phyloP scores from a whole-genome alignment of 1,139 yeast species.

The Lodderomyces theae region DNA sequence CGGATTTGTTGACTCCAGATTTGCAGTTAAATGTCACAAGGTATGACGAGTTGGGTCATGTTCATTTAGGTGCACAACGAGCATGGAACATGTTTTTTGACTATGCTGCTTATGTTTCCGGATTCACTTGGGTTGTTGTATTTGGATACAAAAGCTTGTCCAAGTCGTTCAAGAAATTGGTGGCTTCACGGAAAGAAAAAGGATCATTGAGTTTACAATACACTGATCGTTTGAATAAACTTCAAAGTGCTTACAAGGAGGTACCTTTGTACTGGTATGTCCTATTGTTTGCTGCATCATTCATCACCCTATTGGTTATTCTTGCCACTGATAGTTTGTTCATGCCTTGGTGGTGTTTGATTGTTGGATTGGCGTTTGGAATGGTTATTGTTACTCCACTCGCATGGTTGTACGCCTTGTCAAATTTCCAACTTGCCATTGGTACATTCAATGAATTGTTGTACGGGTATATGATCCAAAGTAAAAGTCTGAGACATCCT shows the following conservation, averaged over 20 bases:
- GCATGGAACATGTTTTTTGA: constrained; percentile 53
- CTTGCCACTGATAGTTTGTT: constrained; percentile 39
- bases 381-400: constrained; percentile 47
- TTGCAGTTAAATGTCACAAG: constrained; percentile 37
- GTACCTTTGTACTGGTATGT: constrained; percentile 46
- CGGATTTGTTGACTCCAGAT: constrained; percentile 30
- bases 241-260: constrained; percentile 36
- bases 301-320: constrained; percentile 32
- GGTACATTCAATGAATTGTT: constrained; percentile 52
- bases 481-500: constrained; percentile 35
- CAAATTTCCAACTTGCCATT: constrained; percentile 51
- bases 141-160: constrained; percentile 30
- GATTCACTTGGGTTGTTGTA: constrained; percentile 45
- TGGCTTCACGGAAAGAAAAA: constrained; percentile 10
- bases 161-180: constrained; percentile 16
- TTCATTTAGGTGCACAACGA: constrained; percentile 43
- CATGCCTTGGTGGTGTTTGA: constrained; percentile 50
- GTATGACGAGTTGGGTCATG: constrained; percentile 37
- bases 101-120: constrained; percentile 50
- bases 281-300: constrained; percentile 32
- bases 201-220: constrained; percentile 16
- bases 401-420: constrained; percentile 50
- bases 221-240: constrained; percentile 41
- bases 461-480: constrained; percentile 46
- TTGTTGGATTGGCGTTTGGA: constrained; percentile 44